Evolutionary conservation across 176 grass and related monocot species (phyloP).

Genomic region (Raddia guianensis): DNA sequence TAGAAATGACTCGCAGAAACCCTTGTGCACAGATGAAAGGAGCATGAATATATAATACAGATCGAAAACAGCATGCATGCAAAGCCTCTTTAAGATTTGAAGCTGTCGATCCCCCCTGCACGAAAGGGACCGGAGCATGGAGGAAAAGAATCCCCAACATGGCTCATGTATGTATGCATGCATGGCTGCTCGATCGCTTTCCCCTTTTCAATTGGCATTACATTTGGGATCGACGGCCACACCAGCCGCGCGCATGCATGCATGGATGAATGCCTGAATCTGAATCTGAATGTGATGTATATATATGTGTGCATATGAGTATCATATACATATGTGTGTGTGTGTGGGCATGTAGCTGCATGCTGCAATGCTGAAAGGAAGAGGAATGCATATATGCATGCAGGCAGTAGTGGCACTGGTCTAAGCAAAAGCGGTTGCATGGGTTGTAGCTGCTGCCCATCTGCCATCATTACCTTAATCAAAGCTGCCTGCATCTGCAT

Average conservation of each 20-base stretch:
- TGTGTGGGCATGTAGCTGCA: too few relatives aligned
- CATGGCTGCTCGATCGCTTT: background rate
- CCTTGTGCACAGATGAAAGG: background rate
- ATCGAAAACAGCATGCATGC: constrained; percentile 13
- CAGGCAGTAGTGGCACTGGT: constrained; percentile 6
- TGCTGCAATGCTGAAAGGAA: too few relatives aligned
- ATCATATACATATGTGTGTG: too few relatives aligned
- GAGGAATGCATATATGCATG: background rate
- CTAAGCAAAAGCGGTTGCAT: constrained; percentile 65
- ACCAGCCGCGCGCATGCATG: too few relatives aligned
- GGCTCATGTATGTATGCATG: background rate
- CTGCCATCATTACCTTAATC: constrained; percentile 89
- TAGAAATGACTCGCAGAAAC: too few relatives aligned
- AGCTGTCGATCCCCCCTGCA: constrained; percentile 41
- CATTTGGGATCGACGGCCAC: too few relatives aligned
- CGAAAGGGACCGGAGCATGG: constrained; percentile 59
- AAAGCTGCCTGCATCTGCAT: constrained; percentile 27
- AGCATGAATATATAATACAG: background rate
- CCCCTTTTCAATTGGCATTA: background rate
- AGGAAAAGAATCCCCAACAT: constrained; percentile 20
- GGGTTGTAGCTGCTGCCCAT: constrained; percentile 61
- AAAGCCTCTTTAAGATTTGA: constrained; percentile 54
- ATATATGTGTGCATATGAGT: too few relatives aligned
- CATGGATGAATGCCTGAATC: background rate
- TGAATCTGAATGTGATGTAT: constrained; percentile 4